A percentile compares a stretch with the other conserved stretches of the same genome.
These are phyloP conservation scores for Paecilomyces formosus DNA, from an alignment of 2,329 filamentous ascomycete species.

Conservation along the genomic window DNA sequence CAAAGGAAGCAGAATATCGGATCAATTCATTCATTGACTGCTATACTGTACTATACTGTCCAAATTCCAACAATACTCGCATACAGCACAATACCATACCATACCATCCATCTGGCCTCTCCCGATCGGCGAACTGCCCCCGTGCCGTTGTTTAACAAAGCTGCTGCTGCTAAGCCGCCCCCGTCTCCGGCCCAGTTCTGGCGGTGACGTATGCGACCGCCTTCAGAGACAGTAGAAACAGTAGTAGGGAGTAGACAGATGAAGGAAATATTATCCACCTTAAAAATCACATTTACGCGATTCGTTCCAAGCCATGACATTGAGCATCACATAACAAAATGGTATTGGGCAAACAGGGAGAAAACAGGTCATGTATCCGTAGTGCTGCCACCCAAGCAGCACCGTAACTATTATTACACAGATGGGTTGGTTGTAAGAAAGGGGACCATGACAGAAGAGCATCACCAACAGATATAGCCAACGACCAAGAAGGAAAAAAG, in stretches of 20 bases:
- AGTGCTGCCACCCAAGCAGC: neutral
- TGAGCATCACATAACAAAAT: neutral
- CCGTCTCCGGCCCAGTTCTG: neutral
- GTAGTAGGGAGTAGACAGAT: neutral
- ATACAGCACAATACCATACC: no score
- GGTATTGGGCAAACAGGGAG: neutral
- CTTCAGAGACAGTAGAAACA: neutral
- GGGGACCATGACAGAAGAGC: neutral
- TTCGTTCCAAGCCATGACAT: neutral
- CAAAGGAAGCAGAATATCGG: no score
- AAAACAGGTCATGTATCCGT: neutral
- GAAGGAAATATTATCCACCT: neutral
- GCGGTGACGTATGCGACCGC: neutral
- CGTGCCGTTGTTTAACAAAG: neutral
- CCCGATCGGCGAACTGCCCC: neutral
- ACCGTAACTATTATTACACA: constrained; percentile 3
- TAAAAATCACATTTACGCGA: neutral
- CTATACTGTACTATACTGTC: no score
- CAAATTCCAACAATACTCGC: no score
- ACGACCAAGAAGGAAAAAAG: neutral
- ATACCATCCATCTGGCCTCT: neutral
- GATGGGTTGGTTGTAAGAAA: neutral
- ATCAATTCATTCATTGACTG: no score
- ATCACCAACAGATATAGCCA: neutral
- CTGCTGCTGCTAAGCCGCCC: neutral